Conservation (phyloP, 192 early-diverging fungal species). For the Rhizophagus sp. region DNA sequence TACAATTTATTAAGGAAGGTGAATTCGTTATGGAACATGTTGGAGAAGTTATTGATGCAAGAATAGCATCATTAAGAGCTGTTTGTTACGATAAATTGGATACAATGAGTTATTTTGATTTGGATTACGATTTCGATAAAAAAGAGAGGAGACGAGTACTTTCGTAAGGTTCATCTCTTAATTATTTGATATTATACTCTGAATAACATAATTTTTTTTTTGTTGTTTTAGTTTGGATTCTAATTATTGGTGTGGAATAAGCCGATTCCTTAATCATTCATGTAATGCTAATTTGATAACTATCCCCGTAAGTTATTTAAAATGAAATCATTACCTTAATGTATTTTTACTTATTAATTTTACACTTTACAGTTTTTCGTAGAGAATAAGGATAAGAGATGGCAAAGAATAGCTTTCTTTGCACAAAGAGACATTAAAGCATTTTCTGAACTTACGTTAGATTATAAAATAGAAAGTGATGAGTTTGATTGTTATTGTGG, state of each 20-base stretch:
- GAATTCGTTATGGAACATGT: slow-evolving; percentile 15
- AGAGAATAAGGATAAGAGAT: not conserved
- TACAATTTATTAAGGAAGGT: slow-evolving; percentile 1
- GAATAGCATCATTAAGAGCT: not conserved
- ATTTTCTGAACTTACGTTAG: slow-evolving; percentile 1
- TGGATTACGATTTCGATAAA: slow-evolving; percentile 18
- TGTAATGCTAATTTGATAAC: slow-evolving; percentile 17
- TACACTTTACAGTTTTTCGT: slow-evolving; percentile 1
- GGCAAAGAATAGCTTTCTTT: slow-evolving; percentile 20
- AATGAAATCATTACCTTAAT: not conserved
- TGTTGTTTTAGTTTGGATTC: slow-evolving; percentile 2
- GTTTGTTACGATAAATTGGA: slow-evolving; percentile 21
- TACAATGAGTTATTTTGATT: slow-evolving; percentile 12
- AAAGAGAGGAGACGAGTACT: not conserved
- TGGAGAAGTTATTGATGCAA: slow-evolving; percentile 11
- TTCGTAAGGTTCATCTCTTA: not conserved
- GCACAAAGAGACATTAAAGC: slow-evolving; percentile 5
- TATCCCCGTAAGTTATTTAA: slow-evolving; percentile 16
- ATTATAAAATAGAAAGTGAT: slow-evolving; percentile 12
- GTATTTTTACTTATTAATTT: not conserved
- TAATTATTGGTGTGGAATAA: slow-evolving; percentile 15
- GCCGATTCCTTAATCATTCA: slow-evolving; percentile 21
- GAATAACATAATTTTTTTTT: not conserved
- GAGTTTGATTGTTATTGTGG: slow-evolving; percentile 12
- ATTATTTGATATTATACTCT: not conserved